Conservation (phyloP, 164 flowering plant genomes). For the Chloranthus sessilifolius region DNA sequence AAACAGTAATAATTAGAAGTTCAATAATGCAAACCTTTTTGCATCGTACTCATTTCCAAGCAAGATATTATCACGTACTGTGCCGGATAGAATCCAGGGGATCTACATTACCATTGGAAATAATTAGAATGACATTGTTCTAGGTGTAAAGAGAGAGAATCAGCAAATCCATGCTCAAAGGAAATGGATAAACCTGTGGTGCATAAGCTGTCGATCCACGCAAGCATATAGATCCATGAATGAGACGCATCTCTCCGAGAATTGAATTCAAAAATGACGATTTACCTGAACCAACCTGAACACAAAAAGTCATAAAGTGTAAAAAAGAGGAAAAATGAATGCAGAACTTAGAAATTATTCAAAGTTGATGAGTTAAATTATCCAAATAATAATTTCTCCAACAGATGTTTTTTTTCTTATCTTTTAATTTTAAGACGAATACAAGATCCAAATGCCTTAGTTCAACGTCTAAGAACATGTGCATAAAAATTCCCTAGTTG, state of each 20-base stretch:
- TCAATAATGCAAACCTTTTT: slow-evolving; percentile 39
- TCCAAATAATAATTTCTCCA: too few species aligned
- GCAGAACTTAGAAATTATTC: neutral
- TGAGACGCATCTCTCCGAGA: slow-evolving; percentile 64
- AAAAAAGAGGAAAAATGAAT: slow-evolving; percentile 6
- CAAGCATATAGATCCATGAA: slow-evolving; percentile 44
- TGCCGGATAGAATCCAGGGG: slow-evolving; percentile 92
- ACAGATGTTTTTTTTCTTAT: too few species aligned
- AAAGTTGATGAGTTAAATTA: neutral
- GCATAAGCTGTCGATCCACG: slow-evolving; percentile 78
- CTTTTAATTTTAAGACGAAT: too few species aligned
- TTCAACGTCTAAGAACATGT: too few species aligned
- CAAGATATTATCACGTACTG: slow-evolving; percentile 80
- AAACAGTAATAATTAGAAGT: neutral
- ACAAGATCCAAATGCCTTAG: too few species aligned
- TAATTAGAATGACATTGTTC: slow-evolving; percentile 10
- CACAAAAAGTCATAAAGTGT: slow-evolving; percentile 9
- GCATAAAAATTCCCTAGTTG: too few species aligned
- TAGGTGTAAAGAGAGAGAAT: neutral
- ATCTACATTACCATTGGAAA: slow-evolving; percentile 41
- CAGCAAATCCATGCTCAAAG: neutral
- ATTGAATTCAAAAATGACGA: slow-evolving; percentile 78
- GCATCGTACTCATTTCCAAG: slow-evolving; percentile 63
- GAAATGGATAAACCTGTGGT: slow-evolving; percentile 60
- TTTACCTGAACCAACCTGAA: slow-evolving; percentile 97